A percentile compares a stretch with the other conserved stretches of the same genome.
Evolutionary conservation across 768 basidiomycete genomes (phyloP).

Genomic region (Sistotremastrum niveocremeum): DNA sequence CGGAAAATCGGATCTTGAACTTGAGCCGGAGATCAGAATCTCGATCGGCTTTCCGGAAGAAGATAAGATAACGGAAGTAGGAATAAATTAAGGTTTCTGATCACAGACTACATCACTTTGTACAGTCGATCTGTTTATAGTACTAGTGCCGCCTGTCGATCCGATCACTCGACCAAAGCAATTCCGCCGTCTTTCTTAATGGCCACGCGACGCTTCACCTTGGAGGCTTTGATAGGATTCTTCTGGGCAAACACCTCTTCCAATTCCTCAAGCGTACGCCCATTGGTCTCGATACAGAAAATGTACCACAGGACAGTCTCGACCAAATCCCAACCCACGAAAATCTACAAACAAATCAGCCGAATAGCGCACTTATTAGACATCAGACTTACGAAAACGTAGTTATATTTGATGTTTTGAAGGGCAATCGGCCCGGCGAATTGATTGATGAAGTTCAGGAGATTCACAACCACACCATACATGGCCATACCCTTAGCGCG

Average conservation of each 20-base stretch:
- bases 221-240: conserved; percentile 18
- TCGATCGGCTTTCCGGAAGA: too few relatives aligned
- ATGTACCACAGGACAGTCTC: conserved; percentile 15
- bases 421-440: conserved; percentile 36
- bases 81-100: too few relatives aligned
- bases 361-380: not conserved
- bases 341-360: conserved; percentile 6
- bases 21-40: too few relatives aligned
- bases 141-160: too few relatives aligned
- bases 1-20: too few relatives aligned
- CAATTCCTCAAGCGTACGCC: conserved; percentile 20
- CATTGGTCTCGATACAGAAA: conserved; percentile 14
- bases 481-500: conserved; percentile 51
- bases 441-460: conserved; percentile 31
- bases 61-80: too few relatives aligned
- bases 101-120: too few relatives aligned
- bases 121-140: too few relatives aligned
- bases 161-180: conserved; percentile 4
- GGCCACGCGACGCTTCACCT: conserved; percentile 15
- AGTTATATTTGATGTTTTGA: conserved; percentile 23
- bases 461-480: conserved; percentile 21
- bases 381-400: conserved; percentile 11
- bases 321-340: conserved; percentile 15
- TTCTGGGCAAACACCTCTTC: conserved; percentile 20
- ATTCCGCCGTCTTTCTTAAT: conserved; percentile 9